Evolutionary conservation across 1,284 basidiomycete genomes (phyloP).

Genomic region (Marasmius tenuissimus): DNA sequence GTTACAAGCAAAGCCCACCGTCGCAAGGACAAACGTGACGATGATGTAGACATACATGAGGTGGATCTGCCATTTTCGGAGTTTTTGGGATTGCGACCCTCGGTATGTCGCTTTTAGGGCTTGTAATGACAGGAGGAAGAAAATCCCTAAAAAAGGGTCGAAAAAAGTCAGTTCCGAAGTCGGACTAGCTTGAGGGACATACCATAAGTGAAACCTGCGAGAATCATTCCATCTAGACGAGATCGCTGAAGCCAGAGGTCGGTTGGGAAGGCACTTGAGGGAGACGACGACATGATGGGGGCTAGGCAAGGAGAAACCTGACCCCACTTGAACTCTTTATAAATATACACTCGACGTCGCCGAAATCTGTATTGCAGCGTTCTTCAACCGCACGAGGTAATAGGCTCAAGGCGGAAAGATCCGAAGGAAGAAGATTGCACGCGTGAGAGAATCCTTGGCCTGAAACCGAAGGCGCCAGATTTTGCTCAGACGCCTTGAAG

Average conservation of each 20-base stretch:
- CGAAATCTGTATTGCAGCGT: too few relatives aligned
- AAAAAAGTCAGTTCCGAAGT: background rate
- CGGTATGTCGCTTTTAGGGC: background rate
- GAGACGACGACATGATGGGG: background rate
- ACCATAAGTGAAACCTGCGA: slow-evolving; percentile 2
- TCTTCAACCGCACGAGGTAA: background rate
- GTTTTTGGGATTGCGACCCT: slow-evolving; percentile 24
- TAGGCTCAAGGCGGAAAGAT: background rate
- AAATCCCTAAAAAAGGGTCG: background rate
- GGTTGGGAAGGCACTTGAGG: background rate
- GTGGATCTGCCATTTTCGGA: background rate
- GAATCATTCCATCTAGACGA: slow-evolving; percentile 1
- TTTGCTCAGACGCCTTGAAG: too few relatives aligned
- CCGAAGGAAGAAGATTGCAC: too few relatives aligned
- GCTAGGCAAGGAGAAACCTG: background rate
- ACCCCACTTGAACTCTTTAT: background rate
- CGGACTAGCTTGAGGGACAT: background rate
- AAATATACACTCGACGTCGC: too few relatives aligned
- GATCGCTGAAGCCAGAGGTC: slow-evolving; percentile 1
- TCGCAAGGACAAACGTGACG: slow-evolving; percentile 29
- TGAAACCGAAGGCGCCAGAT: too few relatives aligned
- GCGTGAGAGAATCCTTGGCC: too few relatives aligned
- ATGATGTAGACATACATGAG: slow-evolving; percentile 17
- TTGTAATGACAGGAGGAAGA: slow-evolving; percentile 4
- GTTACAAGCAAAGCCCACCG: slow-evolving; percentile 29